Evolutionary conservation across 2,329 filamentous ascomycete species (phyloP), one percentile per base, ranked within the genome.

Genomic region (Fusarium sp.): DNA sequence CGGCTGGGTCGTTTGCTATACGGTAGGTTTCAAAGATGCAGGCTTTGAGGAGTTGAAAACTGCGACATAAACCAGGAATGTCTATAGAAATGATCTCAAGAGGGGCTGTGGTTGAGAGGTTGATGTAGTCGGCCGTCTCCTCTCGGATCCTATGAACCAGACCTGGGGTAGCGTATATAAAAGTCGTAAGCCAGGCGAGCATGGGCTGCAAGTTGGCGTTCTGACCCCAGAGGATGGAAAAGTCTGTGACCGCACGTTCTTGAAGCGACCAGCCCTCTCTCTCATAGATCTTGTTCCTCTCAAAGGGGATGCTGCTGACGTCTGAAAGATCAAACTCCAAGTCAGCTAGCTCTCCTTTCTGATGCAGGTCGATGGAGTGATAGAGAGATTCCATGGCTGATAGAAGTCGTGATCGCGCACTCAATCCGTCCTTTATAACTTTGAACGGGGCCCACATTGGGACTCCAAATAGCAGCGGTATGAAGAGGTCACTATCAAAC

Each of bases 401-500:
- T 6, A 72, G 66, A 0, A 78, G 34, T 18, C 76, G 69, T 16
- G 63, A 42, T 37, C 73, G 67, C 1, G 75, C 76, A 9, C 70
- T 66, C 2, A 71, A 40, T 2, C 75, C 76, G 6, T 78, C 72
- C 9, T 64, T 59, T 42, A 77, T 62, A 20, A 64, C 62, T 8
- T 54, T 69, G 27, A 78, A 74, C 0, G 74, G 76, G 1, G 60
- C 58, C 76, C 76, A 78, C 14, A 29, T 45, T 2, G 76, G 76
- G 18, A 78, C 40, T 0, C 76, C 76, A 9, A 77, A 59, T 63
- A 76, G 66, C 4, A 78, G 64, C 3, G 78, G 38, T 9, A 67
- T 62, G 10, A 78, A 78, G 3, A 72, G 13, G 2, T 78, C 64
- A 29, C 74, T 76, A n/a, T 78, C 76, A 16, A 78, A 78, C 7